Percentiles rank a stretch among this genome's conserved stretches.
These are phyloP conservation scores for Coniochaeta sp. DNA, from an alignment of 2,329 filamentous ascomycete species.

Conservation along the genomic window DNA sequence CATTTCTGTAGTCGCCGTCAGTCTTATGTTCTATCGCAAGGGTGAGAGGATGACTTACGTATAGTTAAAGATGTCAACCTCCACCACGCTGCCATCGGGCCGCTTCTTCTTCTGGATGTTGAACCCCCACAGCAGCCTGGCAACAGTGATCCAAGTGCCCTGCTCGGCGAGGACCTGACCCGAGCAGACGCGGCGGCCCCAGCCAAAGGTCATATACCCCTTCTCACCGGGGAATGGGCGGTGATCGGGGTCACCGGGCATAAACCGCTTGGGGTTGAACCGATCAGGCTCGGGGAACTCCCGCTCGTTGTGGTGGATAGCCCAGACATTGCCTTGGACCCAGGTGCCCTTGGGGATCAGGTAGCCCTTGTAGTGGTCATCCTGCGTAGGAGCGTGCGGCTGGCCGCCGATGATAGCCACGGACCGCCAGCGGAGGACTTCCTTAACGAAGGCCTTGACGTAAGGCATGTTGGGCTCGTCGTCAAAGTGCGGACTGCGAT, in stretches of 20 bases:
- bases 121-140: conserved; percentile 51
- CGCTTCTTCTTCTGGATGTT: conserved; percentile 33
- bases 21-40: neutral
- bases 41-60: conserved; percentile 6
- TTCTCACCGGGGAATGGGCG: conserved; percentile 41
- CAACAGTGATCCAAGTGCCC: conserved; percentile 51
- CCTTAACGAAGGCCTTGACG: conserved; percentile 45
- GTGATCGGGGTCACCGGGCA: conserved; percentile 26
- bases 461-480: conserved; percentile 45
- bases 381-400: conserved; percentile 40
- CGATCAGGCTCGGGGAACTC: conserved; percentile 40
- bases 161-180: conserved; percentile 52
- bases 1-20: conserved; percentile 26
- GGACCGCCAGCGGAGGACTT: conserved; percentile 49
- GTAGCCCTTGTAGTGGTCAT: conserved; percentile 39
- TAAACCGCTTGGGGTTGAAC: conserved; percentile 34
- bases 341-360: conserved; percentile 42
- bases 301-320: conserved; percentile 36
- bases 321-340: conserved; percentile 45
- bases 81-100: conserved; percentile 34
- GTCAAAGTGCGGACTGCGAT: conserved; percentile 38
- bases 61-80: conserved; percentile 49
- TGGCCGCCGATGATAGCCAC: conserved; percentile 43
- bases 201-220: conserved; percentile 50
- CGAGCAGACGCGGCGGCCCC: conserved; percentile 46